Evolutionary conservation across 352 stramenopile genomes (phyloP), one percentile per base, ranked within the genome.

Genomic region (Blastocystis sp.): DNA sequence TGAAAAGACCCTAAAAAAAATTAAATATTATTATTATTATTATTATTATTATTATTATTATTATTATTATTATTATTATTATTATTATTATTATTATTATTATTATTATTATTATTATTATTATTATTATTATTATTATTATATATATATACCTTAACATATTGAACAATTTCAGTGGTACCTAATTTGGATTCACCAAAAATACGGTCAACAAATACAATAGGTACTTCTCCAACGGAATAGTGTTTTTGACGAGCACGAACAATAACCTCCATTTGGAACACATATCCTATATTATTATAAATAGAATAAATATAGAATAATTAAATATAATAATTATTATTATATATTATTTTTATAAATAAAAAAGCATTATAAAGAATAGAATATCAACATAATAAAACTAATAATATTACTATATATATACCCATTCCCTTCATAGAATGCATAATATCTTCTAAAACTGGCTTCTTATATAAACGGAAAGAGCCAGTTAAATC

Each of bases 211-310:
- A 96, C 88, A 69, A 96, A 96, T 16, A 80, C 87, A 68, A 96
- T 96, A 0, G 84, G 84, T 24, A 96, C 84, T 69, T 96, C 88
- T 30, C 69, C 80, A 57, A 96, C 86, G 24, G 67, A 76, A 70
- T 88, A 93, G 19, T 82, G 73, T 54, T 77, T 75, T 49, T 89
- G 75, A 43, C 81, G 78, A n/a, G 86, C 84, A 42, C 85, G 76
- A 36, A 95, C 83, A 42, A 95, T 79, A 62, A 95, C 93, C 70
- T 96, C 88, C 89, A 96, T 96, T 73, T 96, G 88, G 74, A 96
- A 96, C 16, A 94, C 87, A 75, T 96, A 96, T 28, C 87, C 88
- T 55, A 13, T n/a, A n/a, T n/a, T n/a, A n/a, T n/a, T n/a, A n/a
- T n/a, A n/a, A n/a, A n/a, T n/a, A n/a, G n/a, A n/a, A n/a, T n/a